Percentiles rank a stretch among this genome's conserved stretches.
These are phyloP conservation scores for Ogataea populi-albae DNA, from an alignment of 805 yeast genomes.

Conservation along the genomic window DNA sequence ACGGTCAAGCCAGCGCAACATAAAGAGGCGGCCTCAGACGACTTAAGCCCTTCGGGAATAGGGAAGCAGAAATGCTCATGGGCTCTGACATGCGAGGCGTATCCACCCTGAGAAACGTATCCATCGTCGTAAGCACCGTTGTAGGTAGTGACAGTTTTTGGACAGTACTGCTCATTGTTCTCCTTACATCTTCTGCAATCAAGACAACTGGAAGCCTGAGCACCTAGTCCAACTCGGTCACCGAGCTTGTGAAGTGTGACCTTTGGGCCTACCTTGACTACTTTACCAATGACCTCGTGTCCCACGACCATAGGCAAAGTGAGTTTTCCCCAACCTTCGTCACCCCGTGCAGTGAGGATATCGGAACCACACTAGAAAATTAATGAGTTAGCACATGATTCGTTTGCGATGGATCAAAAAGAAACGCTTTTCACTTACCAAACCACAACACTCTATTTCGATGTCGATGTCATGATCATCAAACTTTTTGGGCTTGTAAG, in stretches of 20 bases:
- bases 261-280: constrained; percentile 37
- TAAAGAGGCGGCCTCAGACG: constrained; percentile 45
- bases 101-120: constrained; percentile 41
- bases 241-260: constrained; percentile 39
- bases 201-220: constrained; percentile 39
- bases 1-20: constrained; percentile 53
- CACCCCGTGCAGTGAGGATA: constrained; percentile 48
- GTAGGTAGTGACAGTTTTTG: constrained; percentile 40
- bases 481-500: constrained; percentile 47
- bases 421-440: constrained; percentile 21
- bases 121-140: constrained; percentile 37
- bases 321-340: constrained; percentile 46
- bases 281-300: constrained; percentile 44
- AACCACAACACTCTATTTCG: constrained; percentile 59
- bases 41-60: constrained; percentile 42
- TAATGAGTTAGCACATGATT: not conserved
- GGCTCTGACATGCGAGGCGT: constrained; percentile 46
- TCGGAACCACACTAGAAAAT: constrained; percentile 65
- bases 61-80: constrained; percentile 45
- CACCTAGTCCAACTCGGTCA: constrained; percentile 47
- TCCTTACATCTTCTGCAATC: constrained; percentile 35
- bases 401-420: too few species aligned
- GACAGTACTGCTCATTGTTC: constrained; percentile 46
- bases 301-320: constrained; percentile 48
- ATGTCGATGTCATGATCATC: constrained; percentile 49